These are phyloP conservation scores for Alternaria sp. DNA, from an alignment of 2,329 filamentous ascomycete species.

Conservation along the genomic window DNA sequence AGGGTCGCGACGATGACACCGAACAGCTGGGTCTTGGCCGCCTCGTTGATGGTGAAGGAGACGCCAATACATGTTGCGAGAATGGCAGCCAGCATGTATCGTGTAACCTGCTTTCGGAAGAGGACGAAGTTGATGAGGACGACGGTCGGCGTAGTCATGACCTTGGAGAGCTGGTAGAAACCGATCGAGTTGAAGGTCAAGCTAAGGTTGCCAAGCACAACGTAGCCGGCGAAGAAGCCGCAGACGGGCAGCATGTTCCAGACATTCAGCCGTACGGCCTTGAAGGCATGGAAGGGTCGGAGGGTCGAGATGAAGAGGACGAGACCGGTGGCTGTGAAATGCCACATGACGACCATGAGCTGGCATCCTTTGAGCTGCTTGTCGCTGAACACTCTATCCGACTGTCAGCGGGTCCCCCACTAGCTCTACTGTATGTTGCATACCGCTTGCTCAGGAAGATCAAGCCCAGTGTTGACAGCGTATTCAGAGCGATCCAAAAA, in stretches of 20 bases:
- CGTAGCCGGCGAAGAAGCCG: conserved; percentile 55
- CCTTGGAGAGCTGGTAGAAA: conserved; percentile 57
- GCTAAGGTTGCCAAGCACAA: conserved; percentile 55
- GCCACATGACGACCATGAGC: conserved; percentile 57
- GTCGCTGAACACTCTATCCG: conserved; percentile 53
- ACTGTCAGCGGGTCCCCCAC: conserved; percentile 23
- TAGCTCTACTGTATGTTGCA: not conserved
- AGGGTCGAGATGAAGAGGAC: conserved; percentile 53
- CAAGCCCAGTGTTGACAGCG: conserved; percentile 51
- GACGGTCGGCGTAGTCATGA: conserved; percentile 57
- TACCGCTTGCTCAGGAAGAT: conserved; percentile 57
- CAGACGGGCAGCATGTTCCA: conserved; percentile 55
- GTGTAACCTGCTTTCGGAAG: conserved; percentile 51
- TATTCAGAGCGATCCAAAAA: conserved; percentile 53
- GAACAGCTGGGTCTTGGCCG: conserved; percentile 49
- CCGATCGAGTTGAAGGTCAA: conserved; percentile 56
- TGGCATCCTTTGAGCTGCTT: conserved; percentile 53
- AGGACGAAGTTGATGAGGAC: conserved; percentile 55
- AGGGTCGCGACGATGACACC: conserved; percentile 53
- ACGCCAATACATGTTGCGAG: conserved; percentile 54
- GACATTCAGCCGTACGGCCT: conserved; percentile 52
- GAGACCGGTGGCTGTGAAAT: conserved; percentile 54
- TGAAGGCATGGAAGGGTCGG: conserved; percentile 53
- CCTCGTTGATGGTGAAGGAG: conserved; percentile 52
- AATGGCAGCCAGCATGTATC: conserved; percentile 51